Evolutionary conservation across 768 basidiomycete species (phyloP), one percentile per base, ranked within the genome.

Genomic region (Hygrocybe punicea): DNA sequence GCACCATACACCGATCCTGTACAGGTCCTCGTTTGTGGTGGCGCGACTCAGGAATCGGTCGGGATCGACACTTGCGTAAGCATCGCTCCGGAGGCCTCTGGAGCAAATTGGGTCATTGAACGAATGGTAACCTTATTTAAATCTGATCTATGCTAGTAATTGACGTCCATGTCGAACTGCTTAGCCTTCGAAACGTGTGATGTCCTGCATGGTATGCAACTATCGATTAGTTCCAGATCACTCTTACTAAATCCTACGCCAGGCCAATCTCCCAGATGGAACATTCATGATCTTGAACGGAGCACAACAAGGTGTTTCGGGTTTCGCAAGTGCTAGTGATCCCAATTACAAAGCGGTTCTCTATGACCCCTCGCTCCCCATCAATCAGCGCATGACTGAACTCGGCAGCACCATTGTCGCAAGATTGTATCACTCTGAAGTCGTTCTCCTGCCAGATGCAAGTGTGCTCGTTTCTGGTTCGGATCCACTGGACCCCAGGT

Each of bases 61-160:
- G 78, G 75, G 10, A 63, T 68, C 9, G 88, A 90, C 62, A 90
- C 88, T 62, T 92, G 90, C 61, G 80, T 90, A 10, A 72, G 78
- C 1, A 89, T 85, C 23, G 70, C 78, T 23, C 90, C 90, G 0
- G 90, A 92, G 65, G 81, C 63, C 0, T 36, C 65, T 91, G 8
- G 90, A 91, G 67, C 82, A 90, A 49, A 91, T 91, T 92, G 90
- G 90, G 77, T 76, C 0, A 33, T 91, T 7, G 90, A 92, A 67
- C 81, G 89, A 50, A 91, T 91, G 90, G 45, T 47, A 47, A n/a
- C 7, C 16, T 23, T 11, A 6, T 23, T 13, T 5, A 5, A 6
- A 4, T 47, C 21, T n/a, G 23, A 19, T n/a, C 6, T 23, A 13
- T 13, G 23, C 45, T 2, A 6, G 6, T 19, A 6, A 13, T 23